Evolutionary conservation across 176 grass and related monocot species (phyloP).

Genomic region (Paspalum notatum): DNA sequence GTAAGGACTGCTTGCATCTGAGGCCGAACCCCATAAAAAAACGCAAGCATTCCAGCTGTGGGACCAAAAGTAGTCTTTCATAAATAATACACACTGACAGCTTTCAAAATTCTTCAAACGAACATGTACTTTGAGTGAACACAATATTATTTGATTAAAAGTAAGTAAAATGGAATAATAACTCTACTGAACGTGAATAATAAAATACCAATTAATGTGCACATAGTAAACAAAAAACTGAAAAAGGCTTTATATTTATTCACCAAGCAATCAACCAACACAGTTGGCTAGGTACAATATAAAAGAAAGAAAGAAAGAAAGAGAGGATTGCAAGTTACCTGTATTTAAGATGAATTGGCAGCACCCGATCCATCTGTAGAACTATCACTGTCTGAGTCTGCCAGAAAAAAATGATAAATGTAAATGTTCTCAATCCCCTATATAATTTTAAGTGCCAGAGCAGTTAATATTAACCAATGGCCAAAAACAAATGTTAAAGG

Average conservation of each 20-base stretch:
- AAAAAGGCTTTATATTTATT: conserved; percentile 11
- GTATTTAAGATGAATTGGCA: conserved; percentile 55
- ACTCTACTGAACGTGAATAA: neutral
- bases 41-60: neutral
- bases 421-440: conserved; percentile 9
- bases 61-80: neutral
- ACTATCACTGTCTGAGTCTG: conserved; percentile 96
- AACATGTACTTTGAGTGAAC: neutral
- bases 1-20: too few relatives aligned
- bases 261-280: neutral
- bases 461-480: conserved; percentile 1
- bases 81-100: conserved; percentile 4
- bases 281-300: neutral
- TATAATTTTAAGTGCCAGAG: neutral
- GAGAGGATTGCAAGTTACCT: conserved; percentile 27
- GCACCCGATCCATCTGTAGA: conserved; percentile 79
- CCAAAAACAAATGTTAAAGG: neutral
- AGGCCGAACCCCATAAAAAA: too few relatives aligned
- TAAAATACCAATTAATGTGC: neutral
- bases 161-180: conserved; percentile 2
- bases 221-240: conserved; percentile 16
- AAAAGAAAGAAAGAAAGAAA: neutral
- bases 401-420: conserved; percentile 20
- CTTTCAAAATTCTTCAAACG: neutral
- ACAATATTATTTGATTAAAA: neutral